Evolutionary conservation across 169 alveolate species (phyloP).

Genomic region (Ichthyophthirius multifiliis): DNA sequence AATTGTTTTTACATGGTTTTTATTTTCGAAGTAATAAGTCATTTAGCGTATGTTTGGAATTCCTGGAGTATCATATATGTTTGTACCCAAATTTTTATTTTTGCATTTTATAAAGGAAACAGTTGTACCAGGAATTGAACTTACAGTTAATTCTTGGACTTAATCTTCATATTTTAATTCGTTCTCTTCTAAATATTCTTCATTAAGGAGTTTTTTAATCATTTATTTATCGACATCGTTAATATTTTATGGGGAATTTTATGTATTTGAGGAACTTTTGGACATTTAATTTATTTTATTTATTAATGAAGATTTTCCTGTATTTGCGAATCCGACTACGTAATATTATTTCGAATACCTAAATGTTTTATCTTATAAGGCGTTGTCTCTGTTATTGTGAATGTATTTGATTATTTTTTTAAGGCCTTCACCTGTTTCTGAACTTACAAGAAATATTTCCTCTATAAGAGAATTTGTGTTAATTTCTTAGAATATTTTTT

Average conservation of each 20-base stretch:
- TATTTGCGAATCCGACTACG: constrained; percentile 5
- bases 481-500: not conserved
- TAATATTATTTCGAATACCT: not conserved
- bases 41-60: not conserved
- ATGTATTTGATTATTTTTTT: not conserved
- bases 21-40: not conserved
- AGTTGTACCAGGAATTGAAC: constrained; percentile 6
- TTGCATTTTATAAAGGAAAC: not conserved
- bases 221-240: not conserved
- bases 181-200: not conserved
- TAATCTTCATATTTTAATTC: not conserved
- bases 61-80: constrained; percentile 23
- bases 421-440: constrained; percentile 10
- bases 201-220: not conserved
- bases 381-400: not conserved
- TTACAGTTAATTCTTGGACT: not conserved
- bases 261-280: not conserved
- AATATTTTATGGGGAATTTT: not conserved
- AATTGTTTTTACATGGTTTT: not conserved
- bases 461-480: not conserved
- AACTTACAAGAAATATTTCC: not conserved
- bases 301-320: constrained; percentile 6
- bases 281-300: not conserved
- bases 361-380: not conserved
- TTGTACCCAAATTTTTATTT: not conserved